Evolutionary conservation across 2,329 filamentous ascomycete genomes (phyloP).

Genomic region (Pseudogymnoascus sp.): DNA sequence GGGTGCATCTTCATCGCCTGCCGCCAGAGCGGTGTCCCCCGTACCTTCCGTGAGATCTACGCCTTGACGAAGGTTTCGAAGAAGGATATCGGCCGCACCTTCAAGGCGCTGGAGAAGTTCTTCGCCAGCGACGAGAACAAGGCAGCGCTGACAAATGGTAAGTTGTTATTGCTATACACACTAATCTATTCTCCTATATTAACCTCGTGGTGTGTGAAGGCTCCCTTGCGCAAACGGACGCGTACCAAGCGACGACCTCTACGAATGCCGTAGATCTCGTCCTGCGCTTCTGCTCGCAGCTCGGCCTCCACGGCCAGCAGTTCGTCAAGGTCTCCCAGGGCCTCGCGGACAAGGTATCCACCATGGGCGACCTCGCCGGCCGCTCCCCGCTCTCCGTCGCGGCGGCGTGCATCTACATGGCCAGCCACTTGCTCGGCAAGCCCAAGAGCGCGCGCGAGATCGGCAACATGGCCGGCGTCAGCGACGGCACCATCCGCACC

Average conservation of each 20-base stretch:
- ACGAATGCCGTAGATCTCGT: constrained; percentile 80
- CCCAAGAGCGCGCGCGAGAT: constrained; percentile 79
- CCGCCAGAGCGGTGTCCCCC: constrained; percentile 75
- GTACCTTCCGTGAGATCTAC: constrained; percentile 92
- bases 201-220: constrained; percentile 22
- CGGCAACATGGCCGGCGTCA: constrained; percentile 74
- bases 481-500: constrained; percentile 92
- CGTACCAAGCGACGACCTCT: constrained; percentile 65
- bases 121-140: constrained; percentile 62
- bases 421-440: constrained; percentile 76
- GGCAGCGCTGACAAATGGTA: constrained; percentile 43
- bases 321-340: constrained; percentile 73
- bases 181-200: constrained; percentile 21
- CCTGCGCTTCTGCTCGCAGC: constrained; percentile 78
- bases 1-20: constrained; percentile 97
- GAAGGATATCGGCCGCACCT: constrained; percentile 94
- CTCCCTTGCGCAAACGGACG: constrained; percentile 33
- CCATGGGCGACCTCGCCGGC: constrained; percentile 70
- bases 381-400: constrained; percentile 91
- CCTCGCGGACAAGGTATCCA: constrained; percentile 68
- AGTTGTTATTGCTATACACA: constrained; percentile 26
- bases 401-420: constrained; percentile 94
- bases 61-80: constrained; percentile 88
- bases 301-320: constrained; percentile 62
- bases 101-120: constrained; percentile 87